phyloP scores from a whole-genome alignment of 2,329 filamentous ascomycete genomes.

The Sporothrix globosa region DNA sequence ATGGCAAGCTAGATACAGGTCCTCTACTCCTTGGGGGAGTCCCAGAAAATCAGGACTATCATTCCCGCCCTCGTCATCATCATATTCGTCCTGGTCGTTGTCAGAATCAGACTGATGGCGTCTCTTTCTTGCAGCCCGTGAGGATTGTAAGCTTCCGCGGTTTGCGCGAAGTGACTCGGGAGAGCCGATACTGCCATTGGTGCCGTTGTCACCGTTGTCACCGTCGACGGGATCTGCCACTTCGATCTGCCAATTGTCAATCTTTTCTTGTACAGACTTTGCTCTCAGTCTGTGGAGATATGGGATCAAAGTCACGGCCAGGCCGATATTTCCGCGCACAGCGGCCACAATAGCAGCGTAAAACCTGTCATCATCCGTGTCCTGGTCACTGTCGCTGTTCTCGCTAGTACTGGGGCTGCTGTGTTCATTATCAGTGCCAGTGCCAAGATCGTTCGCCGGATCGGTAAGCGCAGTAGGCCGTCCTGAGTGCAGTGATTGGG shows the following conservation, averaged over 20 bases:
- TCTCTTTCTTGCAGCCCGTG: slow-evolving; percentile 9
- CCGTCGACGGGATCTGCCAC: not conserved
- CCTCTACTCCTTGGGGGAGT: not conserved
- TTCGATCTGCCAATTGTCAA: slow-evolving; percentile 38
- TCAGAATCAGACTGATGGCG: slow-evolving; percentile 33
- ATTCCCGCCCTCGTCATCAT: slow-evolving; percentile 31
- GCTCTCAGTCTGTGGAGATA: slow-evolving; percentile 37
- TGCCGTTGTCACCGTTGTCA: not conserved
- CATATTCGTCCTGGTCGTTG: slow-evolving; percentile 35
- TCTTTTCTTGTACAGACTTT: slow-evolving; percentile 36
- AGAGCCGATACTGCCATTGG: no score
- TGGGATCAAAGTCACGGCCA: slow-evolving; percentile 39
- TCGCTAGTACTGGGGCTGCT: slow-evolving; percentile 36
- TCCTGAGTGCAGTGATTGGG: slow-evolving; percentile 13
- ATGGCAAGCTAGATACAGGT: slow-evolving; percentile 38
- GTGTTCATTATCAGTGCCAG: slow-evolving; percentile 34
- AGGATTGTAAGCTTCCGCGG: not conserved
- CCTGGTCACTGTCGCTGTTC: not conserved
- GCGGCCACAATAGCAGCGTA: slow-evolving; percentile 39
- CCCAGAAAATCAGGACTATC: not conserved
- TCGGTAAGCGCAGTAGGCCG: not conserved
- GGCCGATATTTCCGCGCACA: slow-evolving; percentile 37
- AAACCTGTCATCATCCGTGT: slow-evolving; percentile 36
- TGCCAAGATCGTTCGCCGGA: not conserved
- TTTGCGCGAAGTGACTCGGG: not conserved